Base-by-base conservation (phyloP, 345 rosid genomes). In the Balakata baccata region DNA sequence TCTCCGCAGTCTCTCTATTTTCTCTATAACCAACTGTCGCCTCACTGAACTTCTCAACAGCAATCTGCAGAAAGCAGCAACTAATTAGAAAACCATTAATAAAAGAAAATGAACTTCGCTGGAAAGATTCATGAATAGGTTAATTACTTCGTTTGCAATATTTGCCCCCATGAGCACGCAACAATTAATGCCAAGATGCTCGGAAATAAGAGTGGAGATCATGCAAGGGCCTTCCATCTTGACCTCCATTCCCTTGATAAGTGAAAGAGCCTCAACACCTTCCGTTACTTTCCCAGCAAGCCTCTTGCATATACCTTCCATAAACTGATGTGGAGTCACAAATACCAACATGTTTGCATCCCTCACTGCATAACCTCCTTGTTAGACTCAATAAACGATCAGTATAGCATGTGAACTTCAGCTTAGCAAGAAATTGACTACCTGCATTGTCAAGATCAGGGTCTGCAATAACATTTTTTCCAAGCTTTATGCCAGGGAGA, bases 121-220 rank as follows among this genome's bases (percentile, higher is more conserved):
- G 7, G n/a, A 38, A 66, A 39, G 29, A 10, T 20, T 39, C 46
- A 13, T n/a, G 81, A 75, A 69, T 57, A 13, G 25, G 38, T 7
- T 43, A 69, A 49, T 70, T 66, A 89, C 99, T 92, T 95, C 99
- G 70, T 89, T 92, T 13, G 99, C 99, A 64, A 95, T 93, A 79
- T 95, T 92, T 47, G 97, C 98, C 18, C 99, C 97, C 98, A 92
- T 95, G 66, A 95, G 86, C 76, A 95, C 99, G 74, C 90, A 92
- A 59, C 97, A 92, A 34, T 86, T 87, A 78, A 91, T 73, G 41
- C 90, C 88, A 18, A 95, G 97, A 79, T 82, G 86, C 79, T 84
- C 81, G 0, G 97, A 87, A 61, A 95, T 91, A 47, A 89, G 86
- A 81, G 71, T 85, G 20, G 99, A 95, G 79, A 95, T 92, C 99